Evolutionary conservation across 768 basidiomycete species (phyloP).

Genomic region (Lyophyllum shimeji): DNA sequence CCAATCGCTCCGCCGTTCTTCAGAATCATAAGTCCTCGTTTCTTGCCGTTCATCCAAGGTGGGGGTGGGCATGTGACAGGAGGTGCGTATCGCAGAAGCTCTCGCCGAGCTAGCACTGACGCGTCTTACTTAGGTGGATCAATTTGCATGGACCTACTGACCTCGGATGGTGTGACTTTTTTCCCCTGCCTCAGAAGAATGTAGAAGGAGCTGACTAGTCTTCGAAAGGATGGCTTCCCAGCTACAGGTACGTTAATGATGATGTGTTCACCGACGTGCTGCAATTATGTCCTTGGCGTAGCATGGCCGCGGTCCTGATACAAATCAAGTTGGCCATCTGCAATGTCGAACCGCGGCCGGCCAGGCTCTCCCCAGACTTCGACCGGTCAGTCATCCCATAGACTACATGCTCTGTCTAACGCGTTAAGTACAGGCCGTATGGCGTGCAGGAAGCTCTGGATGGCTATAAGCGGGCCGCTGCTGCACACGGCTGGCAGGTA

Average conservation of each 20-base stretch:
- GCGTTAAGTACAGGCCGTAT: constrained; percentile 36
- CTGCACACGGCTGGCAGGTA: constrained; percentile 64
- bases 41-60: constrained; percentile 68
- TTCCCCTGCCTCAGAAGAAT: background rate
- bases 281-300: constrained; percentile 13
- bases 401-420: background rate
- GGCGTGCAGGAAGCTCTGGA: constrained; percentile 55
- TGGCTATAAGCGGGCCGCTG: constrained; percentile 67
- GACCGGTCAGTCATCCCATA: constrained; percentile 31
- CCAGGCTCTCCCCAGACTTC: constrained; percentile 55
- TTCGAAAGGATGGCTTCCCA: constrained; percentile 60
- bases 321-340: constrained; percentile 73
- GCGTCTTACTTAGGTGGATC: constrained; percentile 49
- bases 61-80: constrained; percentile 71
- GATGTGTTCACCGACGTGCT: background rate
- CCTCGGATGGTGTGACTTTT: constrained; percentile 58
- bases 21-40: constrained; percentile 71
- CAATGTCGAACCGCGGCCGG: constrained; percentile 63
- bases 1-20: constrained; percentile 77
- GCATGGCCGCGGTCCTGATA: constrained; percentile 51
- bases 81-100: constrained; percentile 31
- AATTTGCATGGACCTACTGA: constrained; percentile 74
- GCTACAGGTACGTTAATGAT: constrained; percentile 46
- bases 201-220: background rate
- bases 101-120: background rate